Evolutionary conservation across 352 stramenopile species (phyloP).

Genomic region (Phytophthora colocasiae): DNA sequence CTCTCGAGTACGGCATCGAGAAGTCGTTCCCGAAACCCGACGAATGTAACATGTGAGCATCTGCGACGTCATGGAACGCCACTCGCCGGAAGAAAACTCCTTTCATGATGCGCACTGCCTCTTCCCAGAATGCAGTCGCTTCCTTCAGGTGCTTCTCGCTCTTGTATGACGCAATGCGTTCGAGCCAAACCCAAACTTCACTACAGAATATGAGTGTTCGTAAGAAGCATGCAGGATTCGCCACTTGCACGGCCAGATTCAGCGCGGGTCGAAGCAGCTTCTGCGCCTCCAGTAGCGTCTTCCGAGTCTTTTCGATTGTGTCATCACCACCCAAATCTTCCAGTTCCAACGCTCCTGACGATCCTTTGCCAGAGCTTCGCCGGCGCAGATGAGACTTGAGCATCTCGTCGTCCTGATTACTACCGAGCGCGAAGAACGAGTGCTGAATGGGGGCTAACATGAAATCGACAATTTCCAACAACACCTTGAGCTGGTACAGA

Average conservation of each 20-base stretch:
- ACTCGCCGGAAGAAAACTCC: constrained; percentile 82
- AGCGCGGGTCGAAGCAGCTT: constrained; percentile 73
- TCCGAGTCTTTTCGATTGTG: constrained; percentile 67
- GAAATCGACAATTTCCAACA: constrained; percentile 75
- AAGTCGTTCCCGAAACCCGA: constrained; percentile 43
- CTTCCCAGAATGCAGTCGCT: constrained; percentile 78
- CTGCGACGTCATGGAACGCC: constrained; percentile 61
- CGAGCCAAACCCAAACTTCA: constrained; percentile 83
- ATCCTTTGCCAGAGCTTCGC: constrained; percentile 41
- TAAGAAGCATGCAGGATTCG: constrained; percentile 63
- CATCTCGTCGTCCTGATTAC: constrained; percentile 69
- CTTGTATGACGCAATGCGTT: constrained; percentile 81
- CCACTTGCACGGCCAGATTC: constrained; percentile 71
- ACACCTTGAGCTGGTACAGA: constrained; percentile 76
- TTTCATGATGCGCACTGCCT: constrained; percentile 78
- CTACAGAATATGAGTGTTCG: constrained; percentile 66
- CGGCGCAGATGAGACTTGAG: constrained; percentile 49
- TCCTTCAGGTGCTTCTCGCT: constrained; percentile 81
- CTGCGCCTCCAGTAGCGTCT: constrained; percentile 67
- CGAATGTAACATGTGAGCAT: constrained; percentile 35
- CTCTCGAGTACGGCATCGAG: constrained; percentile 30
- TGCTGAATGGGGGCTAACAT: constrained; percentile 70
- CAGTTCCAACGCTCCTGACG: constrained; percentile 18
- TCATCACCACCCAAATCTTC: constrained; percentile 51
- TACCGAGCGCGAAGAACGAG: constrained; percentile 79